Base-by-base conservation (phyloP, 2,329 filamentous ascomycete species). In the Ophiostoma himal-ulmi region DNA sequence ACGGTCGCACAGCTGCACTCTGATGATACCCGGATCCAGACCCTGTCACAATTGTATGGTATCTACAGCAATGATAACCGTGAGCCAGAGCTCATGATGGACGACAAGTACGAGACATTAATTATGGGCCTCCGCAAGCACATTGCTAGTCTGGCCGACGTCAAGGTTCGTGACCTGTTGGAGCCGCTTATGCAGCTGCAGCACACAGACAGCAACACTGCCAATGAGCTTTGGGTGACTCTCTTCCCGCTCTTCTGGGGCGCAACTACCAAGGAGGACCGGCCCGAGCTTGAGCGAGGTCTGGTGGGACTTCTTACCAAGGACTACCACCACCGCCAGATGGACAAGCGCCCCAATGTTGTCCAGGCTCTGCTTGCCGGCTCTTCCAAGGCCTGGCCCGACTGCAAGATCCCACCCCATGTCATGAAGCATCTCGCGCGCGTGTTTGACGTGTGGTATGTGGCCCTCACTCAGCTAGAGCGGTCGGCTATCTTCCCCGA, bases 371-470 rank as follows among this genome's bases (percentile, higher is more conserved):
- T 99, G 71, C 85, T 99, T 6, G 92, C 96, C 75, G 95, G 93
- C 57, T 91, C 92, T 48, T 92, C 94, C 17, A 91, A 90, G 76
- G 89, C 94, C 1, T 91, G 86, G 81, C 94, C 95, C 0, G 87
- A 92, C 30, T 96, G 95, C 80, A 96, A 95, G 80, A 89, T 99
- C 68, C 95, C 95, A 7, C 93, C 95, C 0, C 95, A 99, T 77
- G 93, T 98, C 52, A 88, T 99, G 81, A 99, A 99, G 78, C 98
- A 94, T 75, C 86, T 96, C 70, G 94, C 93, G 26, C 92, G 92
- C 78, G 97, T 93, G 0, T 99, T 96, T 77, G 94, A 97, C 79
- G 92, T 91, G 0, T 99, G 95, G 96, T 99, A 99, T 78, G 94
- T 93, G n/a, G 92, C 92, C 17, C 86, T 96, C 30, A 89, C 91